Base-by-base conservation (phyloP, 2,329 filamentous ascomycete species). In the Xylaria sp. region DNA sequence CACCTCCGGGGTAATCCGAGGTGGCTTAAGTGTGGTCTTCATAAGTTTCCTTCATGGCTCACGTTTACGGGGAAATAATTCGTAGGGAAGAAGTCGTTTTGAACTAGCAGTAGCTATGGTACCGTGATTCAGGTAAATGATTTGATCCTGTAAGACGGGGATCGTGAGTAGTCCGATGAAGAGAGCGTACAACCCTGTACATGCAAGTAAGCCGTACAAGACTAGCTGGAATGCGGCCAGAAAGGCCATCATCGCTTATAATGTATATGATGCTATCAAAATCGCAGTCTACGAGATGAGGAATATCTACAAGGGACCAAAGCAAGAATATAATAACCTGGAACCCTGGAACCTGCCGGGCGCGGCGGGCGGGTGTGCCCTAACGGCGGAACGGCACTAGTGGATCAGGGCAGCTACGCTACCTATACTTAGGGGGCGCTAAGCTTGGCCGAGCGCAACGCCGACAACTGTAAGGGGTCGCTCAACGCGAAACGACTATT, bases 121-220 rank as follows among this genome's bases (percentile, higher is more conserved):
- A n/a, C n/a, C 18, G 18, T 16, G 40, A 18, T 44, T 44, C 8
- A 44, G 16, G 40, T 89, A 89, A 27, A 89, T 84, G 32, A 84
- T 84, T 71, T 90, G 85, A 21, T 82, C 80, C 76, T 90, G 87
- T 40, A 88, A 78, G 23, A 74, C 80, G 10, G 83, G 79, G 18
- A 82, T 77, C 48, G 40, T 44, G 40, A 44, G 40, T 44, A 44
- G 40, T 18, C 40, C 40, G 16, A 44, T 44, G 40, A 44, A 44
- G 40, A 44, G 40, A 44, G 40, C 18, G 6, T 44, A 44, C 16
- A 44, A 44, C 40, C 40, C 40, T 18, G 40, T 21, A 3, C 13
- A 44, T 2, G 40, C 40, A 6, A 44, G 40, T 2, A 44, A 44
- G 40, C 40, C 40, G 16, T n/a, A 44, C 1, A 44, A 44, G 16